Evolutionary conservation across 352 stramenopile species (phyloP).

Genomic region (Aphanomyces astaci): DNA sequence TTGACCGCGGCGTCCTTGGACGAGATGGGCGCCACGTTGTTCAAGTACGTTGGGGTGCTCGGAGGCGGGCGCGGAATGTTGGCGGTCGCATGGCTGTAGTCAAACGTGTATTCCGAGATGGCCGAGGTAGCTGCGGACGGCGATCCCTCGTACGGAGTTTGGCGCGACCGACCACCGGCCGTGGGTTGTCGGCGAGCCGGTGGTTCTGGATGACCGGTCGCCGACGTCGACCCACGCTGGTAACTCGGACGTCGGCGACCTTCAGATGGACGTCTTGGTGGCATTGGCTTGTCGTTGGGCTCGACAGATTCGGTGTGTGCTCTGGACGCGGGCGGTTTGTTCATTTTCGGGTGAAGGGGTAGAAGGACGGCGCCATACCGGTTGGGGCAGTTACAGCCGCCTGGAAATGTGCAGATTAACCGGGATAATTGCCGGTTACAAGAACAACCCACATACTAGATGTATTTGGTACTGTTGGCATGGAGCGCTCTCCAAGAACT

Average conservation of each 20-base stretch:
- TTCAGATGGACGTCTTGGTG: not conserved
- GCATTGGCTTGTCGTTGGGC: not conserved
- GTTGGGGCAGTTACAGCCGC: too few species aligned
- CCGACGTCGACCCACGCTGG: not conserved
- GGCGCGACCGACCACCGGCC: not conserved
- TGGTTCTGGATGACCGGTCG: not conserved
- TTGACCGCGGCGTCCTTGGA: constrained; percentile 10
- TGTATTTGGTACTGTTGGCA: too few species aligned
- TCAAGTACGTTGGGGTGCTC: not conserved
- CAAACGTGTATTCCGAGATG: not conserved
- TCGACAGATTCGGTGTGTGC: not conserved
- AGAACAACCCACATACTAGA: too few species aligned
- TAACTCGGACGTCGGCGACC: not conserved
- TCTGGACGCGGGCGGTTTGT: not conserved
- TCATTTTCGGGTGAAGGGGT: not conserved
- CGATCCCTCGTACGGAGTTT: not conserved
- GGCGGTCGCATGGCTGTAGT: not conserved
- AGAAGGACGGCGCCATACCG: not conserved
- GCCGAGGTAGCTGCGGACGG: not conserved
- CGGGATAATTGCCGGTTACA: too few species aligned
- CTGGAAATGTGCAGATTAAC: too few species aligned
- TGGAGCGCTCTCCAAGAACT: too few species aligned
- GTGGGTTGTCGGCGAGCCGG: not conserved
- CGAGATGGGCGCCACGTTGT: constrained; percentile 10
- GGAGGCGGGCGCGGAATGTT: not conserved